phyloP scores from a whole-genome alignment of 169 alveolate genomes.

The Cryptosporidium ryanae region DNA sequence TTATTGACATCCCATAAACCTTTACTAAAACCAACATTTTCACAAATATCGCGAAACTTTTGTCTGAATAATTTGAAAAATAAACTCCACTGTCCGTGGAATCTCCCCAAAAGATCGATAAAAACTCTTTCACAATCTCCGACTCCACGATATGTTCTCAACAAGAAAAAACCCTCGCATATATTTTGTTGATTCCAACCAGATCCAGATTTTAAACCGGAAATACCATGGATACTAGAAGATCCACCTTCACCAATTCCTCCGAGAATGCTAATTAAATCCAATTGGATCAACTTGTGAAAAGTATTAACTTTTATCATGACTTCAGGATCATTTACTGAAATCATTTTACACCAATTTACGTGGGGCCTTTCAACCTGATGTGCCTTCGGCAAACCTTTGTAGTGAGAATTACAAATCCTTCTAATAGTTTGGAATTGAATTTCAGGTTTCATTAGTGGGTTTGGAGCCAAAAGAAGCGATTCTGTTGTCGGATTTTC shows the following conservation, averaged over 20 bases:
- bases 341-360: constrained; percentile 52
- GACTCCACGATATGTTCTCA: constrained; percentile 41
- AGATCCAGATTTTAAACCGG: constrained; percentile 18
- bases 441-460: constrained; percentile 55
- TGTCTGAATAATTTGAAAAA: constrained; percentile 63
- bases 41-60: constrained; percentile 58
- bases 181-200: constrained; percentile 71
- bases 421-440: constrained; percentile 42
- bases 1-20: constrained; percentile 61
- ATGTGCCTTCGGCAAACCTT: constrained; percentile 69
- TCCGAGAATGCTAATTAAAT: constrained; percentile 44
- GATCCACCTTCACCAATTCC: constrained; percentile 67
- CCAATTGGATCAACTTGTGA: constrained; percentile 38
- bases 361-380: constrained; percentile 29
- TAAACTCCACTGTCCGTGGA: constrained; percentile 70
- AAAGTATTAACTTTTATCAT: constrained; percentile 30
- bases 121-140: constrained; percentile 60
- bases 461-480: constrained; percentile 21
- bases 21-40: constrained; percentile 41
- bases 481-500: constrained; percentile 28
- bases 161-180: constrained; percentile 55
- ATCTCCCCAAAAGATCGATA: constrained; percentile 49
- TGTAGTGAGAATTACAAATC: constrained; percentile 20
- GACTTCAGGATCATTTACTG: constrained; percentile 15
- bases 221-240: constrained; percentile 34